phyloP scores from a whole-genome alignment of 306 rosid species.

The Citrullus amarus region DNA sequence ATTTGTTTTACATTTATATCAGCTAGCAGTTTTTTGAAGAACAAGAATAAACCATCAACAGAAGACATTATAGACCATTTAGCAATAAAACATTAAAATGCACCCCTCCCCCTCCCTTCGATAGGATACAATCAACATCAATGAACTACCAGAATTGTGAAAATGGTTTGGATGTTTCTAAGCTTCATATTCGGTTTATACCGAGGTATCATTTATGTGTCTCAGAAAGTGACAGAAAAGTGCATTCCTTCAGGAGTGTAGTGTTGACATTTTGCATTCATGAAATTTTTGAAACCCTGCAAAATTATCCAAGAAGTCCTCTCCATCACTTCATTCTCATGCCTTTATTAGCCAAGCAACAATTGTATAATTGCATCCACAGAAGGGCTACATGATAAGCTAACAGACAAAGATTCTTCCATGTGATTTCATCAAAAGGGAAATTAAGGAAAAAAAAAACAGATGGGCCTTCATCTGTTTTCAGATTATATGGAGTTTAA shows the following conservation, averaged over 20 bases:
- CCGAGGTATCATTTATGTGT: neutral
- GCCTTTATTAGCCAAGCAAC: neutral
- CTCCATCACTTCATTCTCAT: neutral
- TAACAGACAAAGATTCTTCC: neutral
- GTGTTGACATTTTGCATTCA: constrained; percentile 1
- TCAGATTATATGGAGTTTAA: neutral
- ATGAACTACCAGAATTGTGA: neutral
- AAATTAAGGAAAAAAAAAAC: neutral
- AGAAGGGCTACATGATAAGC: neutral
- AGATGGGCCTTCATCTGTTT: neutral
- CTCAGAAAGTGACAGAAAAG: constrained; percentile 1
- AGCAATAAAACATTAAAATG: neutral
- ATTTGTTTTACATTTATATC: neutral
- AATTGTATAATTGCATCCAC: neutral
- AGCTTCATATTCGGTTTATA: neutral
- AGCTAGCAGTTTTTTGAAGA: neutral
- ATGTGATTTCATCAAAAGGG: neutral
- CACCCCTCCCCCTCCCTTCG: neutral
- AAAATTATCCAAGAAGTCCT: neutral
- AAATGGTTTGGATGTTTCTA: neutral
- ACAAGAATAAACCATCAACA: neutral
- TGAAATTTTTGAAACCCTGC: neutral
- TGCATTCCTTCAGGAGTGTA: neutral
- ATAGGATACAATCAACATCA: neutral
- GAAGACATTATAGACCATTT: neutral